Conservation (phyloP, 1,139 yeast species). For the Ashbya aceris region DNA sequence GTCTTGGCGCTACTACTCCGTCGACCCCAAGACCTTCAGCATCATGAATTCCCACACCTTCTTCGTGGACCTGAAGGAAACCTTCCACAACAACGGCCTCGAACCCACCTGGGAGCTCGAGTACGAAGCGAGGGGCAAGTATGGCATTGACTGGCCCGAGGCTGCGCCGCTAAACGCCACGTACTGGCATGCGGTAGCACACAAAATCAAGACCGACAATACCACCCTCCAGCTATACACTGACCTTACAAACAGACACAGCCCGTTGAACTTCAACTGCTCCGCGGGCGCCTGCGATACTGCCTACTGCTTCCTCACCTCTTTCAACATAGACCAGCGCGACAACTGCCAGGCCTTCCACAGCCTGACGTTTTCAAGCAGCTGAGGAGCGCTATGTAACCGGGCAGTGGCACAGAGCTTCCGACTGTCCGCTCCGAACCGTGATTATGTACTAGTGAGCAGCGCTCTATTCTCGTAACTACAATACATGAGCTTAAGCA, state of each 20-base stretch:
- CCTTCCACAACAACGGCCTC: conserved; percentile 38
- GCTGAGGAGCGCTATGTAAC: too few species aligned
- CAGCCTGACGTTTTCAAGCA: too few species aligned
- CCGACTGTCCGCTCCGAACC: too few species aligned
- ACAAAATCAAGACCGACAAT: conserved; percentile 30
- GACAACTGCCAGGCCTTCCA: conserved; percentile 14
- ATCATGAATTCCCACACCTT: conserved; percentile 52
- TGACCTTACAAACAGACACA: conserved; percentile 40
- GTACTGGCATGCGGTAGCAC: conserved; percentile 43
- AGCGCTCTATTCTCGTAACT: too few species aligned
- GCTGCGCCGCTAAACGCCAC: conserved; percentile 48
- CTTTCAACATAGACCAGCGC: conserved; percentile 28
- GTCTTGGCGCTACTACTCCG: conserved; percentile 64
- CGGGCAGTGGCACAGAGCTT: too few species aligned
- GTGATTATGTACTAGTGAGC: too few species aligned
- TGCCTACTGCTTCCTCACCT: conserved; percentile 38
- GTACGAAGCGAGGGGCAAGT: conserved; percentile 45
- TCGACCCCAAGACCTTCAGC: conserved; percentile 53
- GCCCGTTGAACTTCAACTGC: conserved; percentile 44
- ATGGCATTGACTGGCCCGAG: conserved; percentile 42
- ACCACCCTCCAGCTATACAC: conserved; percentile 41
- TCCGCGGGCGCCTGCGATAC: conserved; percentile 33
- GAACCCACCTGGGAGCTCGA: conserved; percentile 50
- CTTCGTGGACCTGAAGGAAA: conserved; percentile 44
- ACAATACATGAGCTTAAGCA: too few species aligned